Evolutionary conservation across 805 yeast genomes (phyloP).

Genomic region (Cyberlindnera bimundalis): DNA sequence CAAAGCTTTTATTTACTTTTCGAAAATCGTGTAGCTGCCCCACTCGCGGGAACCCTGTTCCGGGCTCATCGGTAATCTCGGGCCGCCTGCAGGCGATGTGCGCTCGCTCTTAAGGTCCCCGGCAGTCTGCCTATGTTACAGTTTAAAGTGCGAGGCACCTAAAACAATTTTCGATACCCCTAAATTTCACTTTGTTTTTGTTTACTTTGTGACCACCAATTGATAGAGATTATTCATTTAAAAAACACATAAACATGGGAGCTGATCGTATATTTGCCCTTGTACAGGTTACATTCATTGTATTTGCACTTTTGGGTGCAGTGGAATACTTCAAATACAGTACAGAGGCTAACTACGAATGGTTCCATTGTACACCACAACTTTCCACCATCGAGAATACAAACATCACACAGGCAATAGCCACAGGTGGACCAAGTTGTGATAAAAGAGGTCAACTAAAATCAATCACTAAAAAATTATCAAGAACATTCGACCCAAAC

Average conservation of each 20-base stretch:
- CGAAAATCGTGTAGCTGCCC: no score
- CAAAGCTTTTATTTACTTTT: no score
- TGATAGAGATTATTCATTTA: no score
- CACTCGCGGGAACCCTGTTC: no score
- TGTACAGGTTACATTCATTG: conserved; percentile 28
- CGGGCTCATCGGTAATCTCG: no score
- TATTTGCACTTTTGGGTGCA: conserved; percentile 35
- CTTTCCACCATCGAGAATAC: conserved; percentile 25
- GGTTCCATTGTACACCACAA: conserved; percentile 42
- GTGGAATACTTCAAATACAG: conserved; percentile 42
- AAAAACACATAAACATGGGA: neutral
- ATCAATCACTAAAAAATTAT: conserved; percentile 36
- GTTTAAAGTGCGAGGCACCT: no score
- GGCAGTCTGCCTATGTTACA: no score
- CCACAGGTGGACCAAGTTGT: conserved; percentile 42
- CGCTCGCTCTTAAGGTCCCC: no score
- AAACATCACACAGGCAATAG: conserved; percentile 31
- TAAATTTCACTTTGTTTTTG: no score
- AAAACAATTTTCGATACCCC: no score
- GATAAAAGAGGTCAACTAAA: conserved; percentile 42
- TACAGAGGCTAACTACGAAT: conserved; percentile 38
- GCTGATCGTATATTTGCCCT: conserved; percentile 21
- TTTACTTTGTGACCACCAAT: no score
- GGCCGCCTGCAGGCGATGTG: no score
- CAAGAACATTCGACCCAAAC: conserved; percentile 39